These are phyloP conservation scores for Lentithecium fluviatile DNA, from an alignment of 495 filamentous ascomycete genomes.

Conservation along the genomic window DNA sequence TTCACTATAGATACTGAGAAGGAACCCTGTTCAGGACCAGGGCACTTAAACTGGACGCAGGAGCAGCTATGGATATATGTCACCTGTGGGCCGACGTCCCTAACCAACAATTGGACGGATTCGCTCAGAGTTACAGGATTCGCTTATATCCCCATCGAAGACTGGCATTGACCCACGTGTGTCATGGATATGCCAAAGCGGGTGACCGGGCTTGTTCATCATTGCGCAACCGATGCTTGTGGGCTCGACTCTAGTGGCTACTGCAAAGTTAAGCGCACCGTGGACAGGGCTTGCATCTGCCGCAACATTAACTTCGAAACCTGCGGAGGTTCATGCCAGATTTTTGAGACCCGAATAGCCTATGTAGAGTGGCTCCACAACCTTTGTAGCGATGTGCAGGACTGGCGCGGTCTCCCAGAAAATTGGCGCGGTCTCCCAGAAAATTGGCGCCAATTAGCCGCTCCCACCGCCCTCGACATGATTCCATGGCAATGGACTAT, in stretches of 20 bases:
- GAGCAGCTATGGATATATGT: conserved; percentile 20
- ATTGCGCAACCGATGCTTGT: conserved; percentile 23
- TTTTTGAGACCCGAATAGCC: conserved; percentile 18
- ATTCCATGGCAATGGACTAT: conserved; percentile 21
- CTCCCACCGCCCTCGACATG: conserved; percentile 10
- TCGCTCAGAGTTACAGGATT: conserved; percentile 9
- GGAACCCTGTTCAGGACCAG: conserved; percentile 10
- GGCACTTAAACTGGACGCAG: conserved; percentile 3
- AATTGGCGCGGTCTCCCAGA: conserved; percentile 15
- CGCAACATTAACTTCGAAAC: conserved; percentile 19
- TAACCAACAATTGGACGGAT: conserved; percentile 15
- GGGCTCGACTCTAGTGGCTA: conserved; percentile 18
- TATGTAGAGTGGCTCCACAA: conserved; percentile 20
- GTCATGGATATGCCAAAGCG: conserved; percentile 10
- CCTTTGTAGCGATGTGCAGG: conserved; percentile 12
- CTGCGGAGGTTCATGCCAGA: conserved; percentile 15
- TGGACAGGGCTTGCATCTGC: conserved; percentile 23
- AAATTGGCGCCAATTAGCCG: conserved; percentile 6
- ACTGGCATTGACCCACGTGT: conserved; percentile 20
- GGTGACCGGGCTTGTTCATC: conserved; percentile 12
- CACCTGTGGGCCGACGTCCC: conserved; percentile 19
- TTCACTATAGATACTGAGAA: conserved; percentile 5
- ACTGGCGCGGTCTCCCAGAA: conserved; percentile 14
- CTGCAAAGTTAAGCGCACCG: conserved; percentile 15
- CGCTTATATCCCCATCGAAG: conserved; percentile 21